These are phyloP conservation scores for Nasturtium officinale DNA, from an alignment of 345 rosid genomes.

Conservation along the genomic window DNA sequence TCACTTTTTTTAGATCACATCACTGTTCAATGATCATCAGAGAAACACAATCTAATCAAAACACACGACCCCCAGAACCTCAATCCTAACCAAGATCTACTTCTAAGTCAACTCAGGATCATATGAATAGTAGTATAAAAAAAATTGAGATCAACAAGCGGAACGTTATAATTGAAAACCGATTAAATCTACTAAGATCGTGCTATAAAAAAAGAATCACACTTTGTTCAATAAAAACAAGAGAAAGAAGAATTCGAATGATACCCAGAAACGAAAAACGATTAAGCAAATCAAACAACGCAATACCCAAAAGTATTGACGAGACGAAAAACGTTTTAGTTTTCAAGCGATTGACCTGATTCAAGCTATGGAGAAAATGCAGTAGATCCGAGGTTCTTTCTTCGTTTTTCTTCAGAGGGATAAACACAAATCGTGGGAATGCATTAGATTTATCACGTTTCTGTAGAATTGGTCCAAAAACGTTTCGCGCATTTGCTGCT, in stretches of 20 bases:
- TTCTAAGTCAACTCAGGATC: conserved; percentile 7
- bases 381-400: conserved; percentile 30
- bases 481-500: conserved; percentile 47
- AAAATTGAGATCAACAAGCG: conserved; percentile 6
- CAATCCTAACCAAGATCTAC: conserved; percentile 24
- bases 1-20: background rate
- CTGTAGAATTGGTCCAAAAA: conserved; percentile 43
- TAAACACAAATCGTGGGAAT: conserved; percentile 20
- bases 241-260: background rate
- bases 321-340: background rate
- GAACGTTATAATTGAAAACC: background rate
- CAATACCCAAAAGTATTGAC: conserved; percentile 15
- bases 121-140: background rate
- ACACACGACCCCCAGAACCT: background rate
- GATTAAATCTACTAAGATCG: background rate
- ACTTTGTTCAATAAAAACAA: background rate
- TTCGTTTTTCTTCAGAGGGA: conserved; percentile 8
- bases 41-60: background rate
- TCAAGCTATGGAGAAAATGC: conserved; percentile 31
- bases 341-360: conserved; percentile 37
- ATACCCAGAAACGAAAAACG: background rate
- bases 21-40: background rate
- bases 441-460: conserved; percentile 20
- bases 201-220: conserved; percentile 14
- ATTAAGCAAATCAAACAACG: background rate